These are phyloP conservation scores for Alternaria burnsii DNA, from an alignment of 2,329 filamentous ascomycete genomes.

Conservation along the genomic window DNA sequence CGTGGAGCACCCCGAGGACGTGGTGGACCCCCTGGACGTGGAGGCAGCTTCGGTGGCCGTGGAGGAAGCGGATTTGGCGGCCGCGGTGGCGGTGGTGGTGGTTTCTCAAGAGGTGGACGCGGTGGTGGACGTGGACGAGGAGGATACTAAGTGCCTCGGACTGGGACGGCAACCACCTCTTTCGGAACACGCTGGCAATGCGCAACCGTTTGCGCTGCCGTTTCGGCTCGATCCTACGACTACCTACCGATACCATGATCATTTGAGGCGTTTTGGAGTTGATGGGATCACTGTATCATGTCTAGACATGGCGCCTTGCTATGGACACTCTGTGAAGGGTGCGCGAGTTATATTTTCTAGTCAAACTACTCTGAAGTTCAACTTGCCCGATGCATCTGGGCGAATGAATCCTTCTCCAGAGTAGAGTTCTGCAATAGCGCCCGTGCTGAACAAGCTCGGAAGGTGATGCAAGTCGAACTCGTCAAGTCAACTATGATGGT, in stretches of 20 bases:
- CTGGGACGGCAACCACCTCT: slow-evolving; percentile 15
- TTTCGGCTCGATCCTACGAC: slow-evolving; percentile 32
- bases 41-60: slow-evolving; percentile 47
- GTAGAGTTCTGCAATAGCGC: not conserved
- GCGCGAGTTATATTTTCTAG: slow-evolving; percentile 17
- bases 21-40: slow-evolving; percentile 50
- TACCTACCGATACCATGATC: slow-evolving; percentile 46
- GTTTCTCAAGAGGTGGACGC: slow-evolving; percentile 20
- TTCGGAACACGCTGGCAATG: slow-evolving; percentile 17
- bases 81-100: slow-evolving; percentile 56
- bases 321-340: slow-evolving; percentile 15
- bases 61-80: slow-evolving; percentile 45
- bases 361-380: slow-evolving; percentile 18
- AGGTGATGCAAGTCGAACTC: not conserved
- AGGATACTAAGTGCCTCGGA: slow-evolving; percentile 37
- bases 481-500: not conserved
- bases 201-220: slow-evolving; percentile 26
- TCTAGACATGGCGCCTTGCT: slow-evolving; percentile 37
- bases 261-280: slow-evolving; percentile 46
- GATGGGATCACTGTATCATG: slow-evolving; percentile 36
- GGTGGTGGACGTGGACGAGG: slow-evolving; percentile 44
- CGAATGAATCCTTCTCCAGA: not conserved
- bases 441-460: not conserved
- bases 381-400: slow-evolving; percentile 8
- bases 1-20: slow-evolving; percentile 63